A percentile compares a stretch with the other conserved stretches of the same genome.
Evolutionary conservation across 169 alveolate genomes (phyloP).

Genomic region (Cryptosporidium tyzzeri): DNA sequence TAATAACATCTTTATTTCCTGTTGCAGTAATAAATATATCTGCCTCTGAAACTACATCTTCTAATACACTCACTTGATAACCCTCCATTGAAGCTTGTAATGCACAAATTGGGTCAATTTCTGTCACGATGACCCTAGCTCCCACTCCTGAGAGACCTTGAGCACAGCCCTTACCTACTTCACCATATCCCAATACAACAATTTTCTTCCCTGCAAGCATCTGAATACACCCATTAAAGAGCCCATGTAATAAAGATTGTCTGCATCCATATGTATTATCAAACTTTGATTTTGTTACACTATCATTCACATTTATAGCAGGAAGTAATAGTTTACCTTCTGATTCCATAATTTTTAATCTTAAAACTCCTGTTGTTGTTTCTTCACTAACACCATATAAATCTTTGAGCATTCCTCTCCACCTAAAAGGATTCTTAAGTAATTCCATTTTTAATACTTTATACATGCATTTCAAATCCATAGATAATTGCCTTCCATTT

Average conservation of each 20-base stretch:
- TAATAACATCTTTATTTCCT: constrained; percentile 95
- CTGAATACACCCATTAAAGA: constrained; percentile 98
- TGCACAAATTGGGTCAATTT: constrained; percentile 99
- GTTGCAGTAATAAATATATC: constrained; percentile 97
- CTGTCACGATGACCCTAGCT: constrained; percentile 96
- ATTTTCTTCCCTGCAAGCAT: constrained; percentile 97
- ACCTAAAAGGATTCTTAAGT: constrained; percentile 88
- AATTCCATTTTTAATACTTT: constrained; percentile 88
- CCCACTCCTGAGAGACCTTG: constrained; percentile 97
- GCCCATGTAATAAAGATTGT: constrained; percentile 97
- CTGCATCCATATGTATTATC: constrained; percentile 99
- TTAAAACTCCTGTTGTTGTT: constrained; percentile 98
- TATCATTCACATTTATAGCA: constrained; percentile 96
- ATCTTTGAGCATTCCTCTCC: constrained; percentile 90
- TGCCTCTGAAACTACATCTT: constrained; percentile 90
- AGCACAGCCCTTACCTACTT: constrained; percentile 99
- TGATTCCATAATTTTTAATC: constrained; percentile 91
- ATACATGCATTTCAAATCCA: constrained; percentile 82
- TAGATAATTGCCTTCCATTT: constrained; percentile 78
- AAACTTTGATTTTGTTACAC: constrained; percentile 97
- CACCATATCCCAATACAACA: constrained; percentile 97
- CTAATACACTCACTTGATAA: constrained; percentile 92
- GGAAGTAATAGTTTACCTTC: constrained; percentile 93
- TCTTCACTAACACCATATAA: constrained; percentile 97
- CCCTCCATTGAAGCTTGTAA: constrained; percentile 99